Evolutionary conservation across 2,329 filamentous ascomycete genomes (phyloP).

Genomic region (Ceratocystis harringtonii): DNA sequence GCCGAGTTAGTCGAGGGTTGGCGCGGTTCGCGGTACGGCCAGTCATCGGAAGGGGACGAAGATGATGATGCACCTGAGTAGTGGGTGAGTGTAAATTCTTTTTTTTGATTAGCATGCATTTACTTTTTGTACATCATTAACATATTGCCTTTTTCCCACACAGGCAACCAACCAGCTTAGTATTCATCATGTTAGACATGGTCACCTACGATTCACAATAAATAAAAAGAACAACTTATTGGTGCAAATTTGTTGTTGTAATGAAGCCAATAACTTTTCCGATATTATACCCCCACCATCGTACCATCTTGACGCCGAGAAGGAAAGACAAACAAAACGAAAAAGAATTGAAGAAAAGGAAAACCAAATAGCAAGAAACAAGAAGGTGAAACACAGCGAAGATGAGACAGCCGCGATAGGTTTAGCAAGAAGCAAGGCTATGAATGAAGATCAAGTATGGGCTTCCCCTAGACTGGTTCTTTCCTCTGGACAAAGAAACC

Average conservation of each 20-base stretch:
- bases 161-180: too few species aligned
- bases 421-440: neutral
- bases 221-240: neutral
- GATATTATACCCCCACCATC: conserved; percentile 4
- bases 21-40: conserved; percentile 29
- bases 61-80: conserved; percentile 39
- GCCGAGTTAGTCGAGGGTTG: conserved; percentile 43
- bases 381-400: neutral
- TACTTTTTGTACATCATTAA: neutral
- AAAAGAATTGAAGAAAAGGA: conserved; percentile 3
- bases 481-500: neutral
- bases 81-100: conserved; percentile 18
- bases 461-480: neutral
- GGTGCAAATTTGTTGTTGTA: neutral
- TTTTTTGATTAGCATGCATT: neutral
- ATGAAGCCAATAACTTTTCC: conserved; percentile 7
- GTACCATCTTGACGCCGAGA: conserved; percentile 5
- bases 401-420: neutral
- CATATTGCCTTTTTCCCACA: neutral
- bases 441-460: neutral
- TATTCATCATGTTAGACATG: neutral
- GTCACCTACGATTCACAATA: neutral
- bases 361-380: conserved; percentile 4
- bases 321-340: neutral
- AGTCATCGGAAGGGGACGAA: conserved; percentile 38